phyloP scores from a whole-genome alignment of 306 rosid species.

The Casuarina glauca region DNA sequence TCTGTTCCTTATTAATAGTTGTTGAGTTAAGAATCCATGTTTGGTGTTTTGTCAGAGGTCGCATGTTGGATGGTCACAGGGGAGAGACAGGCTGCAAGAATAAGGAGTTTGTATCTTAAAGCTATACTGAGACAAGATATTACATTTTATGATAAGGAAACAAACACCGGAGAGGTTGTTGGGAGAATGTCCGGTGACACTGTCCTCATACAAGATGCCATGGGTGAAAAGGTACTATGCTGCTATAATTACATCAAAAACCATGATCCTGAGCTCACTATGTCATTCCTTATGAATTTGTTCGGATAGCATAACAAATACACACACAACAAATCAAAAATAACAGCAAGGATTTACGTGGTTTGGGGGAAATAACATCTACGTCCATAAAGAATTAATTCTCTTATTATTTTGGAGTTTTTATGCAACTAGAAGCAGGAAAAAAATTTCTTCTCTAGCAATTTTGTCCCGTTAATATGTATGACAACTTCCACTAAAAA shows the following conservation, averaged over 20 bases:
- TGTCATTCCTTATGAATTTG: no score
- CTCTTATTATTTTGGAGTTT: no score
- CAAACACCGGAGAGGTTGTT: conserved; percentile 29
- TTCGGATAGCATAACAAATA: no score
- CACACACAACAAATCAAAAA: no score
- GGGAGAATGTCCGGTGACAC: conserved; percentile 31
- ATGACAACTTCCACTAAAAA: no score
- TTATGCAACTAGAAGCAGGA: no score
- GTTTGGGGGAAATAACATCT: no score
- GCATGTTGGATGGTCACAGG: conserved; percentile 43
- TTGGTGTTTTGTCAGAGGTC: conserved; percentile 29
- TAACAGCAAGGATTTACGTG: no score
- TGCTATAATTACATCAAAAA: neutral
- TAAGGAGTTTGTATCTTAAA: conserved; percentile 34
- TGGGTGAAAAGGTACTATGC: conserved; percentile 32
- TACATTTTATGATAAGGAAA: conserved; percentile 22
- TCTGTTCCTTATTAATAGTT: neutral
- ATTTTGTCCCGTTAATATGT: no score
- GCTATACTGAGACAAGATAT: conserved; percentile 36
- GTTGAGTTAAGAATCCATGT: neutral
- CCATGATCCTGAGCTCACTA: no score
- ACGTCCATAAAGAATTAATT: no score
- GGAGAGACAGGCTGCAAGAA: conserved; percentile 41
- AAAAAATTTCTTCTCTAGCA: no score
- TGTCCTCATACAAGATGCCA: conserved; percentile 32